Evolutionary conservation across 305 asterid species (phyloP).

Genomic region (Withania somnifera): DNA sequence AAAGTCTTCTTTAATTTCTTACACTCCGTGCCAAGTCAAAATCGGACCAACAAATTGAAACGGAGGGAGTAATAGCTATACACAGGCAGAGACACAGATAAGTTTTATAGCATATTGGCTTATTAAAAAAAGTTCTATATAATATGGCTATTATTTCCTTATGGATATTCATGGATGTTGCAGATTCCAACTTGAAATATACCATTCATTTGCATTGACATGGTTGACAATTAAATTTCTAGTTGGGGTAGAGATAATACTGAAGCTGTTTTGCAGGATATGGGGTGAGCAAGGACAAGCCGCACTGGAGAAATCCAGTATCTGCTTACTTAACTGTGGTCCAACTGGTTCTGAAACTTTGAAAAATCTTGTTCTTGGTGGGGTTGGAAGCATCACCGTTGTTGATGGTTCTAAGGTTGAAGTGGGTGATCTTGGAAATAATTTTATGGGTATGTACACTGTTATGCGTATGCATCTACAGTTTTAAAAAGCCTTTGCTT

Average conservation of each 20-base stretch:
- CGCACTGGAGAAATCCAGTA: conserved; percentile 87
- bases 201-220: neutral
- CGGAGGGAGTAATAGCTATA: too few species aligned
- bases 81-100: neutral
- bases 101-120: neutral
- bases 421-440: conserved; percentile 85
- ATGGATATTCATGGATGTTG: neutral
- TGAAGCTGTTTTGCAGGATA: conserved; percentile 39
- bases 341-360: conserved; percentile 94
- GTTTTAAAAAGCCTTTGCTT: neutral
- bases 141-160: neutral
- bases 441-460: conserved; percentile 58
- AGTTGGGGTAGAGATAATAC: neutral
- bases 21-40: too few species aligned
- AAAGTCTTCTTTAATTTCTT: too few species aligned
- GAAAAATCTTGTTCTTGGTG: conserved; percentile 92
- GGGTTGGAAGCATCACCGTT: conserved; percentile 88
- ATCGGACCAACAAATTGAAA: too few species aligned
- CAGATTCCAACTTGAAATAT: neutral
- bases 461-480: neutral
- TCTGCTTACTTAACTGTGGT: conserved; percentile 86
- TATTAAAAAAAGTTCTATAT: neutral
- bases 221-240: neutral
- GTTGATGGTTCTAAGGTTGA: conserved; percentile 95
- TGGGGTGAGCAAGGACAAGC: conserved; percentile 99